Conservation (phyloP, 1,284 basidiomycete genomes). For the Gomphus bonarii region DNA sequence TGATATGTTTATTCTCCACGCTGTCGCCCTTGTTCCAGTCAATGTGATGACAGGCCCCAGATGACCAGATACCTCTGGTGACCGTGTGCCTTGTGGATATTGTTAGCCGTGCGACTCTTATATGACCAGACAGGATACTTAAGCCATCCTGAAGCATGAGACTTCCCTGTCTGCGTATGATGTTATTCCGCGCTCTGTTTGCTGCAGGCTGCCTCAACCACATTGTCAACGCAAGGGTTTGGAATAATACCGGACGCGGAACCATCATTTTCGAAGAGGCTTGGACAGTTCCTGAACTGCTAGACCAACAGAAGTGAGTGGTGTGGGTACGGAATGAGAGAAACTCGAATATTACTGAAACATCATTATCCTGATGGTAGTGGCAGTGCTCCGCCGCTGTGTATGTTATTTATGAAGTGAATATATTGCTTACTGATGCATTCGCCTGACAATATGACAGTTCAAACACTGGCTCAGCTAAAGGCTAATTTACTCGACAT, state of each 20-base stretch:
- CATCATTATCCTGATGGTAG: not conserved
- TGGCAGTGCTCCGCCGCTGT: not conserved
- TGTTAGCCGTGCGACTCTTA: no score
- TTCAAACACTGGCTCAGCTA: not conserved
- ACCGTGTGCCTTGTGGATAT: no score
- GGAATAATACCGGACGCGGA: constrained; percentile 17
- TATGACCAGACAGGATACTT: no score
- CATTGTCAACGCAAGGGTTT: not conserved
- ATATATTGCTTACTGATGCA: not conserved
- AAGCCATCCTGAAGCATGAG: no score
- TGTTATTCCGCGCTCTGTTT: not conserved
- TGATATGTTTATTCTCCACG: no score
- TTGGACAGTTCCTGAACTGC: constrained; percentile 28
- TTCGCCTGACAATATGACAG: not conserved
- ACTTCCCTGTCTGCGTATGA: not conserved
- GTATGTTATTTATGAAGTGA: not conserved
- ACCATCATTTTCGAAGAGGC: constrained; percentile 32
- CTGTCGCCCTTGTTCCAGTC: no score
- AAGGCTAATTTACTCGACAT: constrained; percentile 12
- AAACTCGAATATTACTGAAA: not conserved
- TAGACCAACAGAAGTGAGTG: constrained; percentile 19
- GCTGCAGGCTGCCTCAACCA: not conserved
- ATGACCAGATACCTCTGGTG: no score
- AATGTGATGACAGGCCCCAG: no score
- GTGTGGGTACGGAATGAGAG: not conserved